These are phyloP conservation scores for Hemisphaericaspora xylanilytica DNA, from an alignment of 1,139 yeast species.

Conservation along the genomic window DNA sequence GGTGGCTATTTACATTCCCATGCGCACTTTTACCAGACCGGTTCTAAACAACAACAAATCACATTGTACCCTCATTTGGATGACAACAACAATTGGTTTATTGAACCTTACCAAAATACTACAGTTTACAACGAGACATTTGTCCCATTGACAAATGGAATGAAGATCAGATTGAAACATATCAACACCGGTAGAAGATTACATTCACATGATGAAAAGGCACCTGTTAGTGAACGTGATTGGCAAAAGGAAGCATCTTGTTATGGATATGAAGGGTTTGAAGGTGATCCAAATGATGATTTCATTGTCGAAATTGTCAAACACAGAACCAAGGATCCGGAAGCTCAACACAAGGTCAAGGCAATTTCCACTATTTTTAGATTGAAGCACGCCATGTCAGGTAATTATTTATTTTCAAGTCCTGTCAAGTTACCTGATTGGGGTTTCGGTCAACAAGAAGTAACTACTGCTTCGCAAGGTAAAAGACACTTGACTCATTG, in stretches of 20 bases:
- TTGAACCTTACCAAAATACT: conserved; percentile 56
- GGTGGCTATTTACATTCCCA: conserved; percentile 98
- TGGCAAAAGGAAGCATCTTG: conserved; percentile 96
- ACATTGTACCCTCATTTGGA: conserved; percentile 94
- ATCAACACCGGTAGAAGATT: conserved; percentile 69
- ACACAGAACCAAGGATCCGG: conserved; percentile 52
- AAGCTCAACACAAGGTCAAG: conserved; percentile 60
- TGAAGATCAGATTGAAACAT: conserved; percentile 77
- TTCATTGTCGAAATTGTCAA: conserved; percentile 85
- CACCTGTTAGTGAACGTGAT: conserved; percentile 88
- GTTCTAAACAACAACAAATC: conserved; percentile 93
- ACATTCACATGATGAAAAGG: conserved; percentile 94
- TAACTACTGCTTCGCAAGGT: conserved; percentile 86
- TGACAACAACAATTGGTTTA: conserved; percentile 78
- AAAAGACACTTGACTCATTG: conserved; percentile 71
- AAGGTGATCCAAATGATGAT: conserved; percentile 95
- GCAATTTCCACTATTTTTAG: conserved; percentile 85
- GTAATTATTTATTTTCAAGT: conserved; percentile 86
- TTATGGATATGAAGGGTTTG: conserved; percentile 89
- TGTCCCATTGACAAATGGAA: conserved; percentile 70
- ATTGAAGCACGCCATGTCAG: conserved; percentile 85
- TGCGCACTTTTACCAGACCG: conserved; percentile 77
- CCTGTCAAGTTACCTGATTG: conserved; percentile 85
- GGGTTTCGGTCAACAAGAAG: conserved; percentile 98
- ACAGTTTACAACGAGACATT: conserved; percentile 53